Conservation (phyloP, 2,329 filamentous ascomycete genomes). For the Colletotrichum eleusines region DNA sequence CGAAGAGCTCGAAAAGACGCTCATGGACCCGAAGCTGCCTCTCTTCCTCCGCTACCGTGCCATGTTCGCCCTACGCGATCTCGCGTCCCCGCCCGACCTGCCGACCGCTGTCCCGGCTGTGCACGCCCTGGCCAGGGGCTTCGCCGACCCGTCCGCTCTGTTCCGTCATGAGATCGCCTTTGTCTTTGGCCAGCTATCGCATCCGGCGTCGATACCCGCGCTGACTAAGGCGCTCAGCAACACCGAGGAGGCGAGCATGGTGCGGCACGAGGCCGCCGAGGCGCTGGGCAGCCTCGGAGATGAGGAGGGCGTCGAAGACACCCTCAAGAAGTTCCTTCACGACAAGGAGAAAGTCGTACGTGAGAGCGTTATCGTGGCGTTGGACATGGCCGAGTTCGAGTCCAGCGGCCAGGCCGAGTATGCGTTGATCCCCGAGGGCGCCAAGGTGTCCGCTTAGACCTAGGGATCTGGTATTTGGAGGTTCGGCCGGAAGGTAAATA, state of each 20-base stretch:
- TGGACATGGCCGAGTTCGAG: constrained; percentile 99
- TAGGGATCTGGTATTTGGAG: constrained; percentile 29
- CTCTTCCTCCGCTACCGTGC: constrained; percentile 95
- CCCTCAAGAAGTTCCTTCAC: constrained; percentile 83
- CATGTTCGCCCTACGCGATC: constrained; percentile 97
- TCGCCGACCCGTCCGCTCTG: constrained; percentile 87
- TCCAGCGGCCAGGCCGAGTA: constrained; percentile 90
- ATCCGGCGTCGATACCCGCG: constrained; percentile 95
- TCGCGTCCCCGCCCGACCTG: constrained; percentile 91
- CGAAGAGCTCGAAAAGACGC: constrained; percentile 77
- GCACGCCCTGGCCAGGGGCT: constrained; percentile 84
- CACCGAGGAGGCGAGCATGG: constrained; percentile 90
- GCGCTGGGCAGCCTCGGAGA: constrained; percentile 94
- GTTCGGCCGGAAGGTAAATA: constrained; percentile 39
- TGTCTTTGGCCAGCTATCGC: constrained; percentile 95
- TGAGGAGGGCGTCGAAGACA: constrained; percentile 91
- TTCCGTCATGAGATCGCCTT: constrained; percentile 99
- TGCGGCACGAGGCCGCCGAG: constrained; percentile 96
- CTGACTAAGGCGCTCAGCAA: constrained; percentile 84
- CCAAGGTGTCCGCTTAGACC: constrained; percentile 55
- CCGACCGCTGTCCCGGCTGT: constrained; percentile 91
- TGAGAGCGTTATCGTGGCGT: constrained; percentile 92
- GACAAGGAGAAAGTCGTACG: constrained; percentile 94
- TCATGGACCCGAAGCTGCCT: constrained; percentile 83
- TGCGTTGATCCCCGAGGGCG: constrained; percentile 82